Conservation (phyloP, 2,329 filamentous ascomycete genomes). For the Fusarium sacchari region DNA sequence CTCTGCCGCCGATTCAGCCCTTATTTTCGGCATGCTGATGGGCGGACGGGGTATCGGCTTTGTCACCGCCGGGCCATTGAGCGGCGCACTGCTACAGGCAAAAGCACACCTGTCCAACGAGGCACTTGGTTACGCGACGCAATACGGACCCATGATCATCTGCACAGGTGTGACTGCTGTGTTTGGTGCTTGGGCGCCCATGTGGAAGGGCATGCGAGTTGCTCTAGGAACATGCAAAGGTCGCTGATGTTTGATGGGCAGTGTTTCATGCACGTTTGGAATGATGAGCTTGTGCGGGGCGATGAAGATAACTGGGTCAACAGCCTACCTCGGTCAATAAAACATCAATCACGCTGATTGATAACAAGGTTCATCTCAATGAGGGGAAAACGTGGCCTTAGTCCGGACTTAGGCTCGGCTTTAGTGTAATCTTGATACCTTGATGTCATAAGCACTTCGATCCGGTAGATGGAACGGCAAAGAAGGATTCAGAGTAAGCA, state of each 20-base stretch:
- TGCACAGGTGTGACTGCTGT: constrained; percentile 46
- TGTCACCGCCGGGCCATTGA: constrained; percentile 43
- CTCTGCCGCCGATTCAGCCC: constrained; percentile 39
- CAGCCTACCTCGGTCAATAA: neutral
- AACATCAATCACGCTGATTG: neutral
- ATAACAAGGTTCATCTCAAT: neutral
- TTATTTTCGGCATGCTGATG: constrained; percentile 47
- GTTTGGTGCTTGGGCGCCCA: constrained; percentile 45
- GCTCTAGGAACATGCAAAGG: constrained; percentile 51
- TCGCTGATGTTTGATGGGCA: constrained; percentile 48
- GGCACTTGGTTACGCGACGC: constrained; percentile 45
- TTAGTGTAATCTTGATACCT: neutral
- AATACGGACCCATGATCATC: constrained; percentile 48
- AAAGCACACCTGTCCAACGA: constrained; percentile 35
- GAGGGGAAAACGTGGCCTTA: constrained; percentile 1
- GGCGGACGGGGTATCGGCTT: constrained; percentile 45
- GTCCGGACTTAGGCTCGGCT: constrained; percentile 21
- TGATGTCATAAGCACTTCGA: neutral
- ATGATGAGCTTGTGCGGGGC: neutral
- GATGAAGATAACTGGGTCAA: neutral
- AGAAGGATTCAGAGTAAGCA: neutral
- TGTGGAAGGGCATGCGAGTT: constrained; percentile 48
- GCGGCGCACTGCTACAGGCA: constrained; percentile 42
- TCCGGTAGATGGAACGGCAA: neutral
- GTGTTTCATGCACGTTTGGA: neutral